These are phyloP conservation scores for Garcia nutans DNA, from an alignment of 345 rosid species.

Conservation along the genomic window DNA sequence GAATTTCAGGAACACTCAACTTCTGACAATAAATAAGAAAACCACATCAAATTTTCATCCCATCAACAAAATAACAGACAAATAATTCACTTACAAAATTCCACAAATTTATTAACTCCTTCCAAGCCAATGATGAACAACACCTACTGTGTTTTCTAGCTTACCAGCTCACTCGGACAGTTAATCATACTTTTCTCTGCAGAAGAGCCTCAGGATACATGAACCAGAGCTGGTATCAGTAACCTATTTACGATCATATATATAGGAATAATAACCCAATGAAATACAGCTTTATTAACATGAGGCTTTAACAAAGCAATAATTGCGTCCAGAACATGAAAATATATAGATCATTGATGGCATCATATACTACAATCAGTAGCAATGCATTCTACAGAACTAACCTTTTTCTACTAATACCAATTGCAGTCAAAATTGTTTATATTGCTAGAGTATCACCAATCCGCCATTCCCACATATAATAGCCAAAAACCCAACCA, in stretches of 20 bases:
- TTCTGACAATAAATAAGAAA: not conserved
- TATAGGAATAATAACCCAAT: not conserved
- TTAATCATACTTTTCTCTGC: not conserved
- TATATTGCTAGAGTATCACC: not conserved
- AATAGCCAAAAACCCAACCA: conserved; percentile 1
- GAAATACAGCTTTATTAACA: not conserved
- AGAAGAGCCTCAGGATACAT: not conserved
- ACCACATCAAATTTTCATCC: not conserved
- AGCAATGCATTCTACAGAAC: not conserved
- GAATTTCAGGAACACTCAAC: not conserved
- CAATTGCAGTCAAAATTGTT: not conserved
- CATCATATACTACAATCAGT: not conserved
- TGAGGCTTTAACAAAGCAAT: not conserved
- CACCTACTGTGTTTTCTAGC: not conserved
- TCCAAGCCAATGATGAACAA: not conserved
- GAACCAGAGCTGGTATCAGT: not conserved
- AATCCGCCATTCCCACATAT: not conserved
- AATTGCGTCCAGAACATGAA: not conserved
- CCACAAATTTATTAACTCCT: too few relatives aligned
- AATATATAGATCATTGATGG: not conserved
- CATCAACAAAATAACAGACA: not conserved
- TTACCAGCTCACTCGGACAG: not conserved
- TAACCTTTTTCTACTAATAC: too few relatives aligned
- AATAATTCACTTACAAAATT: too few relatives aligned
- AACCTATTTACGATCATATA: too few relatives aligned